phyloP scores from a whole-genome alignment of 1,284 basidiomycete species.

The Ceratobasidium sp. region DNA sequence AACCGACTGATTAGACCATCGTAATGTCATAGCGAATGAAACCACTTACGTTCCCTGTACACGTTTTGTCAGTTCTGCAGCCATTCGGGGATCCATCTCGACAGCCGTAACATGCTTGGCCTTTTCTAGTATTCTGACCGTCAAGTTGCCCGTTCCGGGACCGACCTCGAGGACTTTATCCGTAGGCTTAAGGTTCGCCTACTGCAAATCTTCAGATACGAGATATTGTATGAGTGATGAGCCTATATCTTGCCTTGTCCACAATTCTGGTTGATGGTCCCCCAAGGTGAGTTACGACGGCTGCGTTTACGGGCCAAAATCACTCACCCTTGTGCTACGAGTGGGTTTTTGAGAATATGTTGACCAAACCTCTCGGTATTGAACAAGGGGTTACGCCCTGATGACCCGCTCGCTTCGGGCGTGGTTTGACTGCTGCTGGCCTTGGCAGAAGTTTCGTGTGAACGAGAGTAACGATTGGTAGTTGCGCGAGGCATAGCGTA shows the following conservation, averaged over 20 bases:
- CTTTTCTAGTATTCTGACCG: constrained; percentile 92
- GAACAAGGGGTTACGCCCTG: constrained; percentile 81
- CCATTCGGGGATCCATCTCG: constrained; percentile 99
- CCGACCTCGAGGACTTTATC: constrained; percentile 98
- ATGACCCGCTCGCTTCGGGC: constrained; percentile 42
- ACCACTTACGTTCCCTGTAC: constrained; percentile 94
- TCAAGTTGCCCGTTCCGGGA: constrained; percentile 98
- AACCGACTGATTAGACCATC: background rate
- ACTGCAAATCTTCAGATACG: constrained; percentile 47
- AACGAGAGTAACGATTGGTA: constrained; percentile 79
- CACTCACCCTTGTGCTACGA: constrained; percentile 86
- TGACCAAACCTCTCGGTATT: constrained; percentile 96
- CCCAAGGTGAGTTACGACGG: constrained; percentile 41
- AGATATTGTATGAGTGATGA: background rate
- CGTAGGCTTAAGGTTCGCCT: constrained; percentile 93
- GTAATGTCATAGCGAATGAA: background rate
- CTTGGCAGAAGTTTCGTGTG: constrained; percentile 80
- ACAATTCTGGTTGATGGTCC: constrained; percentile 69
- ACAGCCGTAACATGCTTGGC: constrained; percentile 93
- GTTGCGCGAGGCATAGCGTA: constrained; percentile 88
- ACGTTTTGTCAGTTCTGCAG: constrained; percentile 95
- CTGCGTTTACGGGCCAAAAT: background rate
- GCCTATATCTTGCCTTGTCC: constrained; percentile 64
- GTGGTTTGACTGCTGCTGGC: constrained; percentile 53
- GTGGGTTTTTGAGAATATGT: constrained; percentile 96